Evolutionary conservation across 257 asterid genomes (phyloP).

Genomic region (Plantago ovata): DNA sequence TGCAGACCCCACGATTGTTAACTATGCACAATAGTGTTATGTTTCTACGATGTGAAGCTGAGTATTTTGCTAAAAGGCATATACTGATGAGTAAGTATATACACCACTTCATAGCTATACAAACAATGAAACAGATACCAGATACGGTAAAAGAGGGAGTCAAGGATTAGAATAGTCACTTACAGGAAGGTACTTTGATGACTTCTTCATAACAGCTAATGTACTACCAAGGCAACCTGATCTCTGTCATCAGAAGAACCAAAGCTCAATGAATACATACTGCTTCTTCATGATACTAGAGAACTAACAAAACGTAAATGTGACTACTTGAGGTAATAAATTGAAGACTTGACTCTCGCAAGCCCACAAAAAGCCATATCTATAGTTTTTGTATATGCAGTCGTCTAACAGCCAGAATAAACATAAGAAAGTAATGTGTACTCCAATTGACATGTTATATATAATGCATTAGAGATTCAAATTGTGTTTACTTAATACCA

Average conservation of each 20-base stretch:
- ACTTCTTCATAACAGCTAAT: conserved; percentile 94
- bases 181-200: conserved; percentile 92
- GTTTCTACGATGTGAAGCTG: too few relatives aligned
- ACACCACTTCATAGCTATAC: conserved; percentile 10
- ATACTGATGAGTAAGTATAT: background rate
- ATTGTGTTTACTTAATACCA: too few relatives aligned
- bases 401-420: background rate
- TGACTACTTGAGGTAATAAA: background rate
- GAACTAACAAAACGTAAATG: conserved; percentile 13
- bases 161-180: conserved; percentile 28
- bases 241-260: conserved; percentile 51
- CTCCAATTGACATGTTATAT: background rate
- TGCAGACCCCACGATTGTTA: too few relatives aligned
- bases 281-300: background rate
- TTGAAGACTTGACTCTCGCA: conserved; percentile 1
- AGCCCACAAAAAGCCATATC: conserved; percentile 1
- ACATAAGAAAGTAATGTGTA: background rate
- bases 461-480: background rate
- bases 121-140: background rate
- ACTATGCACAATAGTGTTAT: too few relatives aligned
- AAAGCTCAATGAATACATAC: conserved; percentile 15
- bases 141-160: conserved; percentile 9
- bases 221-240: conserved; percentile 96
- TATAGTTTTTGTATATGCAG: conserved; percentile 3
- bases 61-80: background rate